Base-by-base conservation (phyloP, 2,329 filamentous ascomycete genomes). In the Diaporthe velutina region DNA sequence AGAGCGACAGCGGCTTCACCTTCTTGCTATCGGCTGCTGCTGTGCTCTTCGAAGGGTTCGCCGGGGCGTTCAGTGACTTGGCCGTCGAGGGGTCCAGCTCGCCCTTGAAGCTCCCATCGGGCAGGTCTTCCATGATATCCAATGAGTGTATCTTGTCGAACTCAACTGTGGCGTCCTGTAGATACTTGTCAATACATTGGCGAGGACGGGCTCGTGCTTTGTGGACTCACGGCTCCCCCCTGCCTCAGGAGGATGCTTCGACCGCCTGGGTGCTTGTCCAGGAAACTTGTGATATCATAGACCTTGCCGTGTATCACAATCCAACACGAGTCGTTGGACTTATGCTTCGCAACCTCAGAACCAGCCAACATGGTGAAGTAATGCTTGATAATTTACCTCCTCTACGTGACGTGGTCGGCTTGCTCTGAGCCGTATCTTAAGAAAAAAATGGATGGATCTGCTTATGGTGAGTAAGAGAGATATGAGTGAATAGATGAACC, bases 231-330 rank as follows among this genome's bases (percentile, higher is more conserved):
- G 30, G 77, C 74, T 30, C 81, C 81, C 50, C 78, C 80, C 61
- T 82, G 79, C 48, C 75, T 79, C 15, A 83, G 74, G 15, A 83
- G 66, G 19, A 82, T 78, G 2, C 79, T 78, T 12, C 78, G 75
- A n/a, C 81, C 81, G 38, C 81, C 81, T 2, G 82, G 81, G 50
- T 83, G 82, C 35, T 79, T 73, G 40, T 78, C 73, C 13, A 85
- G 74, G 64, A 84, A 85, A 38, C 79, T 78, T 13, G 83, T 84
- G 54, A 85, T 81, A 76, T 85, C 83, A 80, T 84, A 83, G 45
- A 80, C 80, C 64, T 79, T 80, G 40, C 74, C 75, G 70, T 80
- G 71, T 73, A 83, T 73, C 50, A 85, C 83, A 22, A 84, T 78
- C 83, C 83, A 85, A 75, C 84, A 85, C 9, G 83, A 84, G 33